phyloP scores from a whole-genome alignment of 2,329 filamentous ascomycete genomes.

The Aspergillus sp. region DNA sequence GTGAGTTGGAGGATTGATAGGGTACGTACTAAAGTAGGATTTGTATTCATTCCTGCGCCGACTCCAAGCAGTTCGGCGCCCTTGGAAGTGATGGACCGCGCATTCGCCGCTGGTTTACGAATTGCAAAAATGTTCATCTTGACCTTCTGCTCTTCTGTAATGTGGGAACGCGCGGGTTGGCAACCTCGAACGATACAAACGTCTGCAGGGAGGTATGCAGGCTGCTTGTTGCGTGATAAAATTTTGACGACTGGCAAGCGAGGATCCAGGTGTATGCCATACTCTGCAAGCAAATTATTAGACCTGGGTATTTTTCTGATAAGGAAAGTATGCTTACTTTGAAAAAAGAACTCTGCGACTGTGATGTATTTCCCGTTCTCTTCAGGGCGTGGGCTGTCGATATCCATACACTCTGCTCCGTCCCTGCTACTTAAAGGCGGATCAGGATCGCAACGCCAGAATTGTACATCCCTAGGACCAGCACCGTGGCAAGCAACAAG shows the following conservation, averaged over 20 bases:
- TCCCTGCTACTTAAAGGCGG: background rate
- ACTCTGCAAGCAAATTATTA: too few relatives aligned
- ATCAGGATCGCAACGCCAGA: conserved; percentile 46
- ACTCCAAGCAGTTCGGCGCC: conserved; percentile 60
- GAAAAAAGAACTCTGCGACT: conserved; percentile 53
- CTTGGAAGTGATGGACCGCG: conserved; percentile 60
- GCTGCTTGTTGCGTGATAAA: conserved; percentile 57
- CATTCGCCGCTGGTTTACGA: conserved; percentile 65
- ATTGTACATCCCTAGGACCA: conserved; percentile 54
- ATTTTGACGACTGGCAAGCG: conserved; percentile 62
- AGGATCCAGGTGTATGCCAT: conserved; percentile 35
- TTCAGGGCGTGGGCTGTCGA: conserved; percentile 7
- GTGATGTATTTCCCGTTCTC: conserved; percentile 47
- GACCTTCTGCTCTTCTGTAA: conserved; percentile 61
- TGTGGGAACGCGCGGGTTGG: conserved; percentile 61
- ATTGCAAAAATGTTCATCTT: conserved; percentile 73
- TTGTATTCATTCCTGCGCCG: conserved; percentile 43
- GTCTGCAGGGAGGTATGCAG: conserved; percentile 67
- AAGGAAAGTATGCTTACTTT: conserved; percentile 35
- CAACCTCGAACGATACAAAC: conserved; percentile 63
- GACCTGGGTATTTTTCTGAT: too few relatives aligned
- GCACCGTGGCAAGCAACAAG: conserved; percentile 41
- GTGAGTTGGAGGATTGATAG: background rate
- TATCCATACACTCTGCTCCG: background rate
- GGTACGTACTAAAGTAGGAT: conserved; percentile 44